Base-by-base conservation (phyloP, 495 filamentous ascomycete genomes). In the Penicillium samsonianum region DNA sequence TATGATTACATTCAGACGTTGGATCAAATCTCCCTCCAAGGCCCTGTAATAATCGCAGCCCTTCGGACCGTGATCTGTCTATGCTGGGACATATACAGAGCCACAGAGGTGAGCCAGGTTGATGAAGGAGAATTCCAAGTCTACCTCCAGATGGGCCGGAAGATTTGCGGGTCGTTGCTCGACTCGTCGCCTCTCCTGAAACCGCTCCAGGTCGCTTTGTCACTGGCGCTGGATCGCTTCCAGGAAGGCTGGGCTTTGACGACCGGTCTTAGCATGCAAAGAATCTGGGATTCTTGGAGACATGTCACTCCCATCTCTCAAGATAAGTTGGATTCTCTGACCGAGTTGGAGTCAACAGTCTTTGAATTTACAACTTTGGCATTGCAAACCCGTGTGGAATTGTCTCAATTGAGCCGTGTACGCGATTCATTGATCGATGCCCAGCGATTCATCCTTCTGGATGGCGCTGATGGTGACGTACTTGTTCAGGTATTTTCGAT, bases 241-340 rank as follows among this genome's bases (percentile, higher is more conserved):
- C 71, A 78, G 48, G 72, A 71, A 48, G 71, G 70, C 4, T 81
- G 77, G 77, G 83, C 86, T 43, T 73, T 94, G 7, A 82, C 76
- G 0, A 92, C 85, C 3, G 92, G 92, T 2, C 79, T 91, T 17
- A 86, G 84, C 58, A 96, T 98, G 90, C 90, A 96, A 66, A 72
- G 71, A 25, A 78, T 98, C 1, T 98, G 94, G 94, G 80, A 80
- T 37, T 60, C 71, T 0, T 84, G 93, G 61, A 81, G 85, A 61
- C 91, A 92, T 12, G 73, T 78, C 6, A 84, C 89, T 5, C 78
- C 85, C 23, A 65, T 73, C 20, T 82, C 80, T 23, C 71, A 83
- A 30, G 49, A 65, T 5, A 78, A 81, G 33, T 69, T 89, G 43
- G 55, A 72, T 12, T 74, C 80, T 7, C 69, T 87, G 14, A 58